Conservation (phyloP, 2,329 filamentous ascomycete species). For the Aspergillus pseudonomiae region DNA sequence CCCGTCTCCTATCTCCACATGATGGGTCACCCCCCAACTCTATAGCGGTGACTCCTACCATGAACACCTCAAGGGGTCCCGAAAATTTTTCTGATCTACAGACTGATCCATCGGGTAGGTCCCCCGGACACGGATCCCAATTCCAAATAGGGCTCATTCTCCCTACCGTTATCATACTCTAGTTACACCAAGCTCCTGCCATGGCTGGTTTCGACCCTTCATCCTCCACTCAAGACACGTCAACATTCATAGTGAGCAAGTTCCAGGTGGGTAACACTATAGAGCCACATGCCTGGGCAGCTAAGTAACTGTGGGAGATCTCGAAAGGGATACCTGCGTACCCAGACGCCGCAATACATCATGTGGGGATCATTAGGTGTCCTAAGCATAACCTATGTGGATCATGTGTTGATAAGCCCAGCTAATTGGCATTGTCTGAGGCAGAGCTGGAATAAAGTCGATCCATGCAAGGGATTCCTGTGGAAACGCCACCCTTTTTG, state of each 20-base stretch:
- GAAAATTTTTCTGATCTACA: background rate
- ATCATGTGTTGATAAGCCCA: constrained; percentile 7
- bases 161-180: background rate
- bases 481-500: constrained; percentile 4
- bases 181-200: background rate
- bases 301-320: background rate
- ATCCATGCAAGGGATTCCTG: constrained; percentile 11
- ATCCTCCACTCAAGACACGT: background rate
- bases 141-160: constrained; percentile 5
- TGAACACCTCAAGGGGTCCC: background rate
- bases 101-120: background rate
- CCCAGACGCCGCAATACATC: constrained; percentile 1
- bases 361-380: constrained; percentile 12
- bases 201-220: background rate
- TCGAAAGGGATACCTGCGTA: background rate
- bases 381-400: constrained; percentile 7
- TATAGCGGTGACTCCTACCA: background rate
- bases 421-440: constrained; percentile 6
- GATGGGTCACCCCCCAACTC: constrained; percentile 1
- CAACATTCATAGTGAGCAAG: background rate
- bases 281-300: background rate
- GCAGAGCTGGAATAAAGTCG: constrained; percentile 1
- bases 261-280: background rate
- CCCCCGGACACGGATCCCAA: background rate
- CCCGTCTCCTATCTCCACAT: background rate